Conservation (phyloP, 1,139 yeast genomes). For the Geotrichum phurueaensis region DNA sequence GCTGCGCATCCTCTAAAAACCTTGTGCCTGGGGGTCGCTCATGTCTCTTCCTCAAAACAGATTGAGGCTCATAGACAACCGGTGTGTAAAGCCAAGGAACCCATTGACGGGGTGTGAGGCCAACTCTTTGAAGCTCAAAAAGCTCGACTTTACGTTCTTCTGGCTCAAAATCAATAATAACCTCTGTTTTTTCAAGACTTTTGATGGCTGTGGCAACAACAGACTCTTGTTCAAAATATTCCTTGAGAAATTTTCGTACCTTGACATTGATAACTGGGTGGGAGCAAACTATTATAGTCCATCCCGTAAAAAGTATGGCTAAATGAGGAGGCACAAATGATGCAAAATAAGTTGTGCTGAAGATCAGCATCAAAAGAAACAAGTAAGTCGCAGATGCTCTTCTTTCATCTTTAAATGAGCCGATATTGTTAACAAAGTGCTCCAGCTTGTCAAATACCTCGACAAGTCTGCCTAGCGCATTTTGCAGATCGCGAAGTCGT, state of each 20-base stretch:
- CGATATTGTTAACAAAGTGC: slow-evolving; percentile 53
- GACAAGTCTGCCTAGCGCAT: slow-evolving; percentile 53
- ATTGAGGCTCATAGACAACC: slow-evolving; percentile 48
- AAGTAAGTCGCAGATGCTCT: slow-evolving; percentile 52
- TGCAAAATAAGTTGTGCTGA: slow-evolving; percentile 48
- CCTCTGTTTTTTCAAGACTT: slow-evolving; percentile 43
- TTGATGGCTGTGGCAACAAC: slow-evolving; percentile 21
- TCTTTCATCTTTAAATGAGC: slow-evolving; percentile 68
- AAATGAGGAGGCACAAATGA: slow-evolving; percentile 63
- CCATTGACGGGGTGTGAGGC: slow-evolving; percentile 59
- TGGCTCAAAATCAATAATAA: slow-evolving; percentile 62
- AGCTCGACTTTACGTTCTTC: slow-evolving; percentile 55
- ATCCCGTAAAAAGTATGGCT: slow-evolving; percentile 52
- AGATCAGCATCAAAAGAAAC: slow-evolving; percentile 42
- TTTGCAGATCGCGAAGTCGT: slow-evolving; percentile 58
- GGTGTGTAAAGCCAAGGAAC: slow-evolving; percentile 46
- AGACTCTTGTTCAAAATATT: slow-evolving; percentile 2
- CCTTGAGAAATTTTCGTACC: neutral
- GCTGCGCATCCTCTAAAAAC: slow-evolving; percentile 48
- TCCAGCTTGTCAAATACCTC: slow-evolving; percentile 50
- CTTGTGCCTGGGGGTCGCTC: slow-evolving; percentile 63
- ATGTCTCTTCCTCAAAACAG: slow-evolving; percentile 49
- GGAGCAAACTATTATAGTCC: slow-evolving; percentile 30
- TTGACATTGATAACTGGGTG: slow-evolving; percentile 27
- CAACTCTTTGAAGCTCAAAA: slow-evolving; percentile 66